Evolutionary conservation across 1,139 yeast species (phyloP).

Genomic region (Saccharomyces hybrid): DNA sequence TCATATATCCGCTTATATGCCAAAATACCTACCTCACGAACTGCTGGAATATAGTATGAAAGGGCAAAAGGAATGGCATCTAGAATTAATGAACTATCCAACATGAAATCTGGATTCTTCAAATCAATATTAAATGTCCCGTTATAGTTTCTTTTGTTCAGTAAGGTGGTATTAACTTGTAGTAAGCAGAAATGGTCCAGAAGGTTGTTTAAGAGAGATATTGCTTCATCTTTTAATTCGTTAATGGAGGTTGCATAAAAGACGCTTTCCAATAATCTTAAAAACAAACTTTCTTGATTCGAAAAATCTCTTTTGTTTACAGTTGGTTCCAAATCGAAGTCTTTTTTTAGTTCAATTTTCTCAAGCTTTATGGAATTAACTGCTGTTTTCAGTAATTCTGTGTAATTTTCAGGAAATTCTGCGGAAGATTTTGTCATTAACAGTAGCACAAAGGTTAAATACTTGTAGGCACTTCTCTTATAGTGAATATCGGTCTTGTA

Average conservation of each 20-base stretch:
- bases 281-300: conserved; percentile 42
- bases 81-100: conserved; percentile 63
- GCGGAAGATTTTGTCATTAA: conserved; percentile 57
- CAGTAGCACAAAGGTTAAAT: conserved; percentile 57
- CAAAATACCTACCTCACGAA: conserved; percentile 61
- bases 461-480: conserved; percentile 68
- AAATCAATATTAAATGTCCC: conserved; percentile 72
- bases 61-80: conserved; percentile 74
- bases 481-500: conserved; percentile 58
- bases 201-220: conserved; percentile 50
- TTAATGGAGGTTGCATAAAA: conserved; percentile 71
- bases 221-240: conserved; percentile 66
- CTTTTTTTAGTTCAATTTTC: conserved; percentile 33
- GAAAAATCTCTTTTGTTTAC: conserved; percentile 45
- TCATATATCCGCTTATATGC: conserved; percentile 57
- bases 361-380: conserved; percentile 46
- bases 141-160: conserved; percentile 62
- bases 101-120: conserved; percentile 64
- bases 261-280: conserved; percentile 56
- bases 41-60: conserved; percentile 65
- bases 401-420: conserved; percentile 52
- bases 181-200: conserved; percentile 74
- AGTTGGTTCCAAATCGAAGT: conserved; percentile 36
- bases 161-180: conserved; percentile 65
- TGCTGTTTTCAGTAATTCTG: conserved; percentile 39